Base-by-base conservation (phyloP, 2,329 filamentous ascomycete species). In the Sclerotinia nivalis region DNA sequence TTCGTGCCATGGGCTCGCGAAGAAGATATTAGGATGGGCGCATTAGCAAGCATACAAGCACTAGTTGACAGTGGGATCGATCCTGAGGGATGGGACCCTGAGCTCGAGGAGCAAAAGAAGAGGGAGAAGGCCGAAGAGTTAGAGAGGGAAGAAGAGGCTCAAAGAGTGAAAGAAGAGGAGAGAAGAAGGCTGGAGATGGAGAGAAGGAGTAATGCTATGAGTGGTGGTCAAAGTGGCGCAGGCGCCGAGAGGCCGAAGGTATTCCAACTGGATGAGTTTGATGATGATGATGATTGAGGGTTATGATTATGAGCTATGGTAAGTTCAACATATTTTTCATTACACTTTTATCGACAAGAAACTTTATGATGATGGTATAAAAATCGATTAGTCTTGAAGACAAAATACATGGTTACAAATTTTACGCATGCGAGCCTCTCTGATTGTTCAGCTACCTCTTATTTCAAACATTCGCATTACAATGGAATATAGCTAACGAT, bases 371-470 rank as follows among this genome's bases (percentile, higher is more conserved):
- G 89, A 92, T 87, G 84, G 87, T 86, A 80, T 83, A 88, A 69
- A 69, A 88, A 84, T 88, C 95, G 95, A 97, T 98, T 97, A 97
- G 95, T 98, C 95, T 97, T 96, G 86, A 97, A 97, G 94, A 98
- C 94, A 89, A 69, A 81, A 84, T 80, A 89, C 85, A 89, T 96
- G 93, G 92, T 97, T 95, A 95, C 85, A 91, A 86, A 87, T 84
- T 22, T 84, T 83, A 87, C 87, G 86, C 88, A 89, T 90, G 85
- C 87, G 85, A 88, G 85, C 87, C 87, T 90, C 88, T 90, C 90
- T 93, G 90, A 93, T 61, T 65, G 59, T 69, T 69, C 28, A 47
- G 31, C 28, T 47, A 65, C n/a, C 13, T 12, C 34, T 49, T 6
- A 34, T 20, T 12, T 45, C 15, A 64, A 64, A 49, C 59, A 28